These are phyloP conservation scores for Parmelia sp. DNA, from an alignment of 495 filamentous ascomycete species.

Conservation along the genomic window DNA sequence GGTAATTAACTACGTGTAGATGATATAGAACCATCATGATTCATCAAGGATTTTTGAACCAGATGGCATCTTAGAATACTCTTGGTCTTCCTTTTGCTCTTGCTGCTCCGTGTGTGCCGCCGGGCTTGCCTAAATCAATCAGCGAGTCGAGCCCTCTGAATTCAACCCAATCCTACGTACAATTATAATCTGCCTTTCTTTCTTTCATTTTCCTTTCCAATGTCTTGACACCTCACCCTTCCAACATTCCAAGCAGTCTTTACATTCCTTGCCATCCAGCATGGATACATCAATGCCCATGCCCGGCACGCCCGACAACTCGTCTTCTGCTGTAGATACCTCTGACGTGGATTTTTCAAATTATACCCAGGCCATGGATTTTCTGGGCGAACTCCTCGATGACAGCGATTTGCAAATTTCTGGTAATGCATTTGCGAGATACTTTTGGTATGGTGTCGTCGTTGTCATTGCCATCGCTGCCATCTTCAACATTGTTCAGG, in stretches of 20 bases:
- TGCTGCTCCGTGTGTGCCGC: not conserved
- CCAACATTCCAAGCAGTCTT: not conserved
- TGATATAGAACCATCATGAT: too few species aligned
- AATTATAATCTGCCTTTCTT: too few species aligned
- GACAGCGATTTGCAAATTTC: constrained; percentile 42
- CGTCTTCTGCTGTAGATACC: constrained; percentile 1
- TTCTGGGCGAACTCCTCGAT: constrained; percentile 21
- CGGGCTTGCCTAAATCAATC: not conserved
- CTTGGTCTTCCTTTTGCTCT: too few species aligned
- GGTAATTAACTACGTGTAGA: too few species aligned
- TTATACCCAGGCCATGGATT: constrained; percentile 10
- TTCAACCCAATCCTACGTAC: not conserved
- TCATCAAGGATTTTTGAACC: too few species aligned
- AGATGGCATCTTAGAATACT: too few species aligned
- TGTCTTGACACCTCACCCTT: constrained; percentile 1
- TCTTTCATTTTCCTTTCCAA: not conserved
- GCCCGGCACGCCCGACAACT: constrained; percentile 2
- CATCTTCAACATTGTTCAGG: constrained; percentile 45
- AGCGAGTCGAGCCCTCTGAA: not conserved
- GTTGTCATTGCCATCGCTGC: constrained; percentile 45
- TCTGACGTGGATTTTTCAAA: constrained; percentile 11
- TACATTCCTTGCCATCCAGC: not conserved
- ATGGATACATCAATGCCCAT: constrained; percentile 14
- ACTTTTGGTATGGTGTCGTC: constrained; percentile 50
- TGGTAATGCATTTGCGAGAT: constrained; percentile 40